These are phyloP conservation scores for Thielaviopsis ethacetica DNA, from an alignment of 2,329 filamentous ascomycete species.

Conservation along the genomic window DNA sequence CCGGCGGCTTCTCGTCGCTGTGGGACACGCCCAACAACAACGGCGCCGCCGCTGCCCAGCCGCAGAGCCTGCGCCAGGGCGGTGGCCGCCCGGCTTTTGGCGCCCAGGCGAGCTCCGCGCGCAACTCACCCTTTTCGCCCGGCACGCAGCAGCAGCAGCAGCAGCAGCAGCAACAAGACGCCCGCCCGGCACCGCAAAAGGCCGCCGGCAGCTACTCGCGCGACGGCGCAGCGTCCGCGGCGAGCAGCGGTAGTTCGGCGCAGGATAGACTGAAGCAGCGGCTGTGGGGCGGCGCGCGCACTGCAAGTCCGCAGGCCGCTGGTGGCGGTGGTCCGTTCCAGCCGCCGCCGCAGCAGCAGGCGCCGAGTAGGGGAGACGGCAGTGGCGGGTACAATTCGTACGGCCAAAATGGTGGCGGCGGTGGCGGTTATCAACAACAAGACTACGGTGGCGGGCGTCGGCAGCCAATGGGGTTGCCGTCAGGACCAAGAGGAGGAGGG, in stretches of 20 bases:
- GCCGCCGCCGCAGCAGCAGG: constrained; percentile 21
- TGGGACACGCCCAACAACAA: constrained; percentile 33
- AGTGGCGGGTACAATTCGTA: constrained; percentile 13
- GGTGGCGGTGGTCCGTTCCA: constrained; percentile 25
- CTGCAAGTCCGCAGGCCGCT: constrained; percentile 34
- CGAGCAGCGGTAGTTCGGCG: constrained; percentile 38
- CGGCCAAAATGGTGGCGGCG: constrained; percentile 19
- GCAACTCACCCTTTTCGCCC: constrained; percentile 16
- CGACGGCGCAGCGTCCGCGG: constrained; percentile 29
- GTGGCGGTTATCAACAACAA: constrained; percentile 15
- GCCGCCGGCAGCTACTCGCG: not conserved
- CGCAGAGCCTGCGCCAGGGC: constrained; percentile 25
- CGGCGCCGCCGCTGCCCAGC: constrained; percentile 18
- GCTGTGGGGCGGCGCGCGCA: constrained; percentile 48
- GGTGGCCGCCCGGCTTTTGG: constrained; percentile 14
- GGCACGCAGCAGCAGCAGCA: constrained; percentile 1
- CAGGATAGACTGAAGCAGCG: constrained; percentile 72
- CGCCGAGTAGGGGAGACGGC: not conserved
- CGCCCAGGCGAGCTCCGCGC: constrained; percentile 16
- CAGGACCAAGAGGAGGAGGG: constrained; percentile 19
- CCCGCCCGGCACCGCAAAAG: constrained; percentile 10
- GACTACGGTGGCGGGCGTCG: not conserved
- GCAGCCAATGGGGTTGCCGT: constrained; percentile 21
- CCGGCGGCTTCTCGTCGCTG: constrained; percentile 34
- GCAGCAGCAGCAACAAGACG: constrained; percentile 3